Percentiles rank a stretch among this genome's conserved stretches.
phyloP scores from a whole-genome alignment of 179 eudicot species.

The Beta corolliflora region DNA sequence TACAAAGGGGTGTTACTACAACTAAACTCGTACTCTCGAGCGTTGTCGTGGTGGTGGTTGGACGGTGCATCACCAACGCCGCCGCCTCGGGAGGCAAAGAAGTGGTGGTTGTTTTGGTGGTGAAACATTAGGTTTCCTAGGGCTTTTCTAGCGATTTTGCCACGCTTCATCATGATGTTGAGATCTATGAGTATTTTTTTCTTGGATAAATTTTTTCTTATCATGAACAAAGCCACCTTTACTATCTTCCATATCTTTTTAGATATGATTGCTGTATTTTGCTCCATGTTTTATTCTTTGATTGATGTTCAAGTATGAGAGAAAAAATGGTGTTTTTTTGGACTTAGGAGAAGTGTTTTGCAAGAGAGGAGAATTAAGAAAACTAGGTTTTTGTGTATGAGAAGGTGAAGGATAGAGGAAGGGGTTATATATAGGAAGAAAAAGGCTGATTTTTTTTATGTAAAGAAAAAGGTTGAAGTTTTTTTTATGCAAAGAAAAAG shows the following conservation, averaged over 20 bases:
- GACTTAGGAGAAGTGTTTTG: not conserved
- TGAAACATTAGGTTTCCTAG: constrained; percentile 45
- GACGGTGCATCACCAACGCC: constrained; percentile 24
- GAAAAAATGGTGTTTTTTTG: not conserved
- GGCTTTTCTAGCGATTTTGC: constrained; percentile 28
- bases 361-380: not conserved
- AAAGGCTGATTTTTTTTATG: not conserved
- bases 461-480: too few relatives aligned
- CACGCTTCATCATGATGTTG: too few relatives aligned
- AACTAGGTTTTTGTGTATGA: not conserved
- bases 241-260: constrained; percentile 48
- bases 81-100: not conserved
- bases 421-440: not conserved
- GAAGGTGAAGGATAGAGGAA: not conserved
- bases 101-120: constrained; percentile 43
- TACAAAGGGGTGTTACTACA: constrained; percentile 54
- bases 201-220: constrained; percentile 46
- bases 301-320: not conserved
- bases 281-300: constrained; percentile 31
- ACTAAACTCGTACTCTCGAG: constrained; percentile 60
- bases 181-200: constrained; percentile 35
- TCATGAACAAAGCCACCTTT: constrained; percentile 41
- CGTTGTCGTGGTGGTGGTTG: constrained; percentile 19
- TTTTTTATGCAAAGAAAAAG: not conserved
- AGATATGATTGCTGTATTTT: constrained; percentile 38